Conservation (phyloP, 2,329 filamentous ascomycete species). For the Stemphylium vesicarium region DNA sequence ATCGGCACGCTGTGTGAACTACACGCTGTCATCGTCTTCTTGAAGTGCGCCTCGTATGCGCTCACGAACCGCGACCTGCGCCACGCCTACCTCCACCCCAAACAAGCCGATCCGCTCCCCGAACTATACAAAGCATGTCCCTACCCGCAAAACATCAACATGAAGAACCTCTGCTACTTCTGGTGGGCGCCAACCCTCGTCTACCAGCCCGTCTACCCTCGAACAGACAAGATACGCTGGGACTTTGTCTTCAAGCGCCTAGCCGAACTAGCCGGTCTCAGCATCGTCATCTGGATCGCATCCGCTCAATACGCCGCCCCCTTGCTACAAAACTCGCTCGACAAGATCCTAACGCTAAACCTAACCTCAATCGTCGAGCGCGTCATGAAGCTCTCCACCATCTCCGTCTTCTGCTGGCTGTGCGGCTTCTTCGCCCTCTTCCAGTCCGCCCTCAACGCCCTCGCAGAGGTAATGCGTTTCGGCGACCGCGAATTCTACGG, state of each 20-base stretch:
- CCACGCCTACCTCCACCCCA: constrained; percentile 84
- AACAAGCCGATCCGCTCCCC: constrained; percentile 73
- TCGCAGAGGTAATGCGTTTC: constrained; percentile 89
- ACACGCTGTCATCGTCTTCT: constrained; percentile 92
- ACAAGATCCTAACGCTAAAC: constrained; percentile 83
- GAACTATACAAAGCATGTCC: constrained; percentile 82
- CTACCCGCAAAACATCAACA: constrained; percentile 89
- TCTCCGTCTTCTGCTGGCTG: constrained; percentile 95
- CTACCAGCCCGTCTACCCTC: constrained; percentile 95
- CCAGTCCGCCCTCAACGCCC: constrained; percentile 87
- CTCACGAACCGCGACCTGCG: constrained; percentile 96
- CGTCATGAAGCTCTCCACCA: constrained; percentile 92
- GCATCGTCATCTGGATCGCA: constrained; percentile 92
- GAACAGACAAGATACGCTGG: constrained; percentile 82
- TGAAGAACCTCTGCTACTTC: constrained; percentile 89
- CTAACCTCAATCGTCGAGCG: constrained; percentile 83
- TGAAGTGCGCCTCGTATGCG: constrained; percentile 95
- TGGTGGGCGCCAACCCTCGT: constrained; percentile 98
- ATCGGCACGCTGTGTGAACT: constrained; percentile 91
- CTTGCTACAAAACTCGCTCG: constrained; percentile 84
- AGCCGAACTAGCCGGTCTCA: constrained; percentile 76
- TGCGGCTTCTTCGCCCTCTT: constrained; percentile 97
- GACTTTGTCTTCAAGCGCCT: constrained; percentile 83
- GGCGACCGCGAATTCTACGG: constrained; percentile 94
- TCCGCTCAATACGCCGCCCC: constrained; percentile 94